Conservation (phyloP, 2,329 filamentous ascomycete species). For the Colletotrichum shisoi region DNA sequence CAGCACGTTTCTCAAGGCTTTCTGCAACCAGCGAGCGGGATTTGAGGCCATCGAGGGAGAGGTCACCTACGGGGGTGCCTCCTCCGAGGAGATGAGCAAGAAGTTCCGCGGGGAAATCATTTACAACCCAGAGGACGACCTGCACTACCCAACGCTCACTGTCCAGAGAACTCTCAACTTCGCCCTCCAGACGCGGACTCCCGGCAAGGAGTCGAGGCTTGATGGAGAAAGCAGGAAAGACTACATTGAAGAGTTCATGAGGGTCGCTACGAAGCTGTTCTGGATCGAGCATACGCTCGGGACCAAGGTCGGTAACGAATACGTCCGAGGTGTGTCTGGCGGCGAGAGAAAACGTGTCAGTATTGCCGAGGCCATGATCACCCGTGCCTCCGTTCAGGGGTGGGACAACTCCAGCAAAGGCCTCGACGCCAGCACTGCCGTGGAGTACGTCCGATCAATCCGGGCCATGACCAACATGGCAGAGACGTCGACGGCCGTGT, state of each 20-base stretch:
- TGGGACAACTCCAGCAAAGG: constrained; percentile 77
- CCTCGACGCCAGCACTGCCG: constrained; percentile 70
- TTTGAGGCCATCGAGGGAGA: constrained; percentile 72
- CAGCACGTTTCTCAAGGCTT: constrained; percentile 65
- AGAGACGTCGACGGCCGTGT: constrained; percentile 66
- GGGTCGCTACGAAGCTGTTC: constrained; percentile 73
- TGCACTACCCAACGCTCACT: constrained; percentile 73
- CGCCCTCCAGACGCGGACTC: constrained; percentile 69
- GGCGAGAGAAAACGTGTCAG: constrained; percentile 77
- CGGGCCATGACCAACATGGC: constrained; percentile 72
- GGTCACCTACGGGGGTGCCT: constrained; percentile 66
- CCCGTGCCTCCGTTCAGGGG: constrained; percentile 68
- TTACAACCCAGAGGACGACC: constrained; percentile 73
- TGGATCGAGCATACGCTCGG: constrained; percentile 72
- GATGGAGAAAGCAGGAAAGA: constrained; percentile 67
- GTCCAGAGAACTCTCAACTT: constrained; percentile 74
- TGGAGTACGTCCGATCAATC: constrained; percentile 71
- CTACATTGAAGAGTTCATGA: constrained; percentile 61
- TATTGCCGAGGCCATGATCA: constrained; percentile 74
- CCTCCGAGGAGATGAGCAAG: constrained; percentile 56
- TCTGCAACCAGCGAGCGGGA: constrained; percentile 72
- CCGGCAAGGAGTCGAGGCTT: constrained; percentile 57
- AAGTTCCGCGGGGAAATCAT: constrained; percentile 69
- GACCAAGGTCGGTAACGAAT: constrained; percentile 74
- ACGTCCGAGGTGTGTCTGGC: constrained; percentile 67